Evolutionary conservation across 2,329 filamentous ascomycete genomes (phyloP), one percentile per base, ranked within the genome.

Genomic region (Stachybotrys chartarum): DNA sequence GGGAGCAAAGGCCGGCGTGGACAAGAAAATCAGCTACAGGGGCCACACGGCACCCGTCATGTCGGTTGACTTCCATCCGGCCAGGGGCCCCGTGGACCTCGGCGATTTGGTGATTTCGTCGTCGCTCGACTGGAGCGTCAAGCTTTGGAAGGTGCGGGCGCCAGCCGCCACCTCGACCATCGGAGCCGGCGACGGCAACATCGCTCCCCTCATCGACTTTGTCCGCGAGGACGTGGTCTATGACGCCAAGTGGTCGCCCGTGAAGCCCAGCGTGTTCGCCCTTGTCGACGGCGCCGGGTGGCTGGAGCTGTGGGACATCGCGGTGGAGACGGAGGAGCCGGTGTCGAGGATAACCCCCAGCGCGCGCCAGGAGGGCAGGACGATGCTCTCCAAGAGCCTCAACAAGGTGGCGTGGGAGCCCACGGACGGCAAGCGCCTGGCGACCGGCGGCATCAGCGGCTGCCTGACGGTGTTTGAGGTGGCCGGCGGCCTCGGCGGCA

Each of bases 371-470:
- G 83, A 84, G 50, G 81, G 85, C 58, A 73, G 83, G 70, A 82
- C 84, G 31, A 84, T 90, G 69, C 79, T 93, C 64, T 89, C 87
- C 56, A 88, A 90, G 74, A 96, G 91, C 68, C 74, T 99, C 65
- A 99, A 99, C 72, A 96, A 94, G 75, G 78, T 97, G 48, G 88
- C 91, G 1, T 99, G 94, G 94, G 94, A 99, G 73, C 85, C 86
- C 64, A 87, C 84, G 49, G 92, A 97, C 68, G 95, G 94, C 51
- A 88, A 88, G 71, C 82, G 90, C 53, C 76, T 97, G 52, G 94
- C 93, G 1, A 91, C 91, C 0, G 95, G 94, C 49, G 94, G 94
- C 5, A 87, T 99, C 58, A 92, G 97, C 66, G 93, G 93, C 11
- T 85, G 91, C 1, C 79, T 97, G 24, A 96, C 89, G 0, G 84